A percentile compares a stretch with the other conserved stretches of the same genome.
These are phyloP conservation scores for Batkoa obscura DNA, from an alignment of 371 early-diverging fungal species.

Conservation along the genomic window DNA sequence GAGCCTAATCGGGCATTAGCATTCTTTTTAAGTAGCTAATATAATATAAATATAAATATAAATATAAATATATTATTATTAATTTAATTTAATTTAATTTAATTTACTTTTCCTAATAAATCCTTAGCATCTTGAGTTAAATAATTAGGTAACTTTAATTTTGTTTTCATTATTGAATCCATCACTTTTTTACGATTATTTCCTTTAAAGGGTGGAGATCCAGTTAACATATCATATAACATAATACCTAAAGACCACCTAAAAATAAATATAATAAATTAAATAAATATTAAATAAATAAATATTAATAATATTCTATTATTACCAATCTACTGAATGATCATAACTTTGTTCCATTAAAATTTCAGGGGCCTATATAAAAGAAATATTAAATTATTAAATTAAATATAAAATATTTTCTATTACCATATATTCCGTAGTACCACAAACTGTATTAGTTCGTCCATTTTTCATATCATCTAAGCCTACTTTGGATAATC, in stretches of 20 bases:
- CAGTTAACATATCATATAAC: slow-evolving; percentile 48
- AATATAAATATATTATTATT: too few species aligned
- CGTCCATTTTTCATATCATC: slow-evolving; percentile 12
- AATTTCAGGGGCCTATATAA: slow-evolving; percentile 62
- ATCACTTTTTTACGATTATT: slow-evolving; percentile 24
- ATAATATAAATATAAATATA: too few species aligned
- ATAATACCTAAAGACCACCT: too few species aligned
- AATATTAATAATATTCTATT: too few species aligned
- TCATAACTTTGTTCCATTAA: slow-evolving; percentile 35
- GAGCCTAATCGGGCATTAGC: slow-evolving; percentile 33
- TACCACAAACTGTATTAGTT: slow-evolving; percentile 55
- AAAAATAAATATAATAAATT: too few species aligned
- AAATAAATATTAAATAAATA: too few species aligned
- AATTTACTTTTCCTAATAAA: slow-evolving; percentile 18
- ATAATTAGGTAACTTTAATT: slow-evolving; percentile 26
- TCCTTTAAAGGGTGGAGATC: slow-evolving; percentile 40
- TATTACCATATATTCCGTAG: slow-evolving; percentile 38
- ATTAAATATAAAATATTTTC: too few species aligned
- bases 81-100: too few species aligned
- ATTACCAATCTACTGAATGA: slow-evolving; percentile 58
- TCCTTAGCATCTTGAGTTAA: slow-evolving; percentile 16
- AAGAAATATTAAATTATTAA: slow-evolving; percentile 15
- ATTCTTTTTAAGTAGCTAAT: slow-evolving; percentile 25
- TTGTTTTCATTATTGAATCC: slow-evolving; percentile 32
- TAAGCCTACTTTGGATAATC: slow-evolving; percentile 44